A percentile compares a stretch with the other conserved stretches of the same genome.
phyloP scores from a whole-genome alignment of 345 rosid genomes.

The Eucalyptus tenuipes region DNA sequence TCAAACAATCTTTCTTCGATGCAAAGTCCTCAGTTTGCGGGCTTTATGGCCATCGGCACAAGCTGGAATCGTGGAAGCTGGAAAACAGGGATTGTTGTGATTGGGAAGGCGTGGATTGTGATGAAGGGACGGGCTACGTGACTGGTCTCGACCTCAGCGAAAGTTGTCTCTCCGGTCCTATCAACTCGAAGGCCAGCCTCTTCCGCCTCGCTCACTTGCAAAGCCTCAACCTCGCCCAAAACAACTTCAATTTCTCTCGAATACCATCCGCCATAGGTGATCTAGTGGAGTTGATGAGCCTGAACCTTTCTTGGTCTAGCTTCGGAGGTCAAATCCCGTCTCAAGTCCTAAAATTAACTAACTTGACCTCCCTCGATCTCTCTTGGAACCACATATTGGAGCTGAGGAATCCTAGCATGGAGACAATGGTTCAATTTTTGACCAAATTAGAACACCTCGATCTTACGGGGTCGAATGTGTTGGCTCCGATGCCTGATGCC shows the following conservation, averaged over 20 bases:
- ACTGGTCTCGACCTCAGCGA: neutral
- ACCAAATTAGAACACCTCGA: neutral
- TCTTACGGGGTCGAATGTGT: neutral
- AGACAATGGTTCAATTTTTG: neutral
- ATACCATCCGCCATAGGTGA: neutral
- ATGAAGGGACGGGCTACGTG: neutral
- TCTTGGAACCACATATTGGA: neutral
- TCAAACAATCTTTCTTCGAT: neutral
- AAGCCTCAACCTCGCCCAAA: neutral
- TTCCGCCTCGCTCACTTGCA: conserved; percentile 2
- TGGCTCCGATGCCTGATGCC: neutral
- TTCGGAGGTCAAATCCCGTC: conserved; percentile 1
- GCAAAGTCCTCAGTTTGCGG: rapidly evolving
- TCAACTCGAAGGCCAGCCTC: neutral
- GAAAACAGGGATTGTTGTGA: neutral
- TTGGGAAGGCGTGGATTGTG: neutral
- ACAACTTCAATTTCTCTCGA: neutral
- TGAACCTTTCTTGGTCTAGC: neutral
- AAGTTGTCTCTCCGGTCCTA: neutral
- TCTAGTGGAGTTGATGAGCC: neutral
- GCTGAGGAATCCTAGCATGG: neutral
- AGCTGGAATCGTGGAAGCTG: neutral
- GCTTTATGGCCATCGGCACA: rapidly evolving
- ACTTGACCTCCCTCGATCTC: conserved; percentile 3
- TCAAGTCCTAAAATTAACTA: neutral